Base-by-base conservation (phyloP, 441 rosid species). In the Eutrema salsugineum region DNA sequence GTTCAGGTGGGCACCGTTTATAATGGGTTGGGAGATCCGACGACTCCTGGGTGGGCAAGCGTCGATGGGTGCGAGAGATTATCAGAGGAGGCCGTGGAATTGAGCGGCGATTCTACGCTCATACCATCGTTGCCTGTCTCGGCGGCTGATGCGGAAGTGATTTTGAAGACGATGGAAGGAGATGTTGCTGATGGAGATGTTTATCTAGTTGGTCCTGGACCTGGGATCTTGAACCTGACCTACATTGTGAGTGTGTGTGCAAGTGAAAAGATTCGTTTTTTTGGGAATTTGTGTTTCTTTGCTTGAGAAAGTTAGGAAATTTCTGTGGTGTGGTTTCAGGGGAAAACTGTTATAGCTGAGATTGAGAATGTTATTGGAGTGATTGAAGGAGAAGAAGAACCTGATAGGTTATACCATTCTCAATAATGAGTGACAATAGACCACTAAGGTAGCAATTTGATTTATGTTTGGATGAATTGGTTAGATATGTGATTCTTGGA, bases 1-100 rank as follows among this genome's bases (percentile, higher is more conserved):
- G 98, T 89, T 40, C 97, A 89, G 66, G 91, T 91, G 40, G 98
- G 94, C 28, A 44, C 94, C 5, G 88, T 89, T 50, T 89, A 82
- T 66, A 82, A 71, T 9, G 92, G 88, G 11, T 38, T 66, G 0
- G 98, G 98, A 0, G 97, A 91, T 70, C 97, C 96, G 0, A 87
- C 86, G 0, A 93, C 98, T 1, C 97, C 98, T 1, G 96, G 96
- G 42, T 93, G 97, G 98, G 79, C 97, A 3, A 91, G 97, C 35
- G 79, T 53, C 0, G 80, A 63, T 35, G 94, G 87, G 20, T 88
- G 98, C 49, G 97, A 93, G 83, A 89, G 98, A 85, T n/a, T 91
- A 9, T 72, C 84, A 0, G 78, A 85, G 10, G 86, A 88, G n/a
- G 88, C 81, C n/a, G 92, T 87, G 0, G 96, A 83, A 68, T 64